A percentile compares a stretch with the other conserved stretches of the same genome.
Conservation (phyloP, 2,329 filamentous ascomycete species). For the Dothideomycetes sp. region DNA sequence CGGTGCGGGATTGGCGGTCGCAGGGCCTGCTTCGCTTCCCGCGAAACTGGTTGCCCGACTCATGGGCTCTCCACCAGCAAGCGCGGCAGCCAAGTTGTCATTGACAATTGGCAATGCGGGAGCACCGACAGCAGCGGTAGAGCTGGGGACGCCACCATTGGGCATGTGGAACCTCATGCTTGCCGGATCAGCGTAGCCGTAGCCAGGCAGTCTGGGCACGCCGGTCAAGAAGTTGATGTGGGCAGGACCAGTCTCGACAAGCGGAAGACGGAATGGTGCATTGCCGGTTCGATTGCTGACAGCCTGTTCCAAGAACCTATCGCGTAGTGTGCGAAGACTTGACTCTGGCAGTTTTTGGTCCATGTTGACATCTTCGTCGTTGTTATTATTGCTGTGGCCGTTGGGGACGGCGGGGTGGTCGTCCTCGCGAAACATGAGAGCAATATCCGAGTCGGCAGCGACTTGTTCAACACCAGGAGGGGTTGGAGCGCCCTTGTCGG, state of each 20-base stretch:
- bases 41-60: slow-evolving; percentile 14
- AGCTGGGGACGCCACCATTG: slow-evolving; percentile 4
- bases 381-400: neutral
- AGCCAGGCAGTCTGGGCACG: slow-evolving; percentile 21
- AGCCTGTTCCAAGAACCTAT: slow-evolving; percentile 23
- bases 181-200: slow-evolving; percentile 20
- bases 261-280: slow-evolving; percentile 22
- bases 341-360: slow-evolving; percentile 9
- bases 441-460: slow-evolving; percentile 38
- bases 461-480: slow-evolving; percentile 29
- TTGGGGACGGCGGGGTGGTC: slow-evolving; percentile 6
- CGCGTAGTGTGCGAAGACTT: slow-evolving; percentile 14
- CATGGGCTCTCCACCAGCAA: slow-evolving; percentile 18
- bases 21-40: slow-evolving; percentile 13
- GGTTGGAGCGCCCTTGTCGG: slow-evolving; percentile 36
- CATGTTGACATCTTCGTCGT: slow-evolving; percentile 13
- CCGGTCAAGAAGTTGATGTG: slow-evolving; percentile 16
- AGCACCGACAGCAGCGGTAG: slow-evolving; percentile 11
- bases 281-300: slow-evolving; percentile 16
- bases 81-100: slow-evolving; percentile 14
- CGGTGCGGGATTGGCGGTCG: slow-evolving; percentile 8
- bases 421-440: slow-evolving; percentile 30
- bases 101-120: slow-evolving; percentile 13
- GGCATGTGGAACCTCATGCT: slow-evolving; percentile 3
- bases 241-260: slow-evolving; percentile 23